Percentiles rank a stretch among this genome's conserved stretches.
Evolutionary conservation across 768 basidiomycete species (phyloP).

Genomic region (Psilocybe azurescens): DNA sequence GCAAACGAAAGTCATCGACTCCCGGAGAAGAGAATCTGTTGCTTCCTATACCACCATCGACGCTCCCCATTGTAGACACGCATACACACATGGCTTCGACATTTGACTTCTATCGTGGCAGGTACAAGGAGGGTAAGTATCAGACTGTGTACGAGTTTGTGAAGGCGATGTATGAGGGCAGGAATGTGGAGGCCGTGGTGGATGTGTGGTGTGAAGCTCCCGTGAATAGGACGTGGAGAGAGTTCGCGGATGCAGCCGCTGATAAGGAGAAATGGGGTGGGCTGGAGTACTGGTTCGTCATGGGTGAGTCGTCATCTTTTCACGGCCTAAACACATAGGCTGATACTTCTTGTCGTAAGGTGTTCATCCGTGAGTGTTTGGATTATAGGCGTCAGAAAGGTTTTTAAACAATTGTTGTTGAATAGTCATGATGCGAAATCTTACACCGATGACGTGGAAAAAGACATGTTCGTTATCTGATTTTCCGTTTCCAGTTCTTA

Average conservation of each 20-base stretch:
- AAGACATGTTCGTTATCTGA: constrained; percentile 56
- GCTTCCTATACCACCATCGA: constrained; percentile 40
- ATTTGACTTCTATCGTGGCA: constrained; percentile 61
- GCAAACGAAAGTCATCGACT: constrained; percentile 42
- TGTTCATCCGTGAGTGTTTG: constrained; percentile 69
- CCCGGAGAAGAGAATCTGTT: constrained; percentile 42
- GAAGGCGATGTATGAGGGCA: constrained; percentile 59
- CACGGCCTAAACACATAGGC: background rate
- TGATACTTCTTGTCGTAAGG: constrained; percentile 42
- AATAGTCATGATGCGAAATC: constrained; percentile 71
- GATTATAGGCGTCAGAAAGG: background rate
- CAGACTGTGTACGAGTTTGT: constrained; percentile 73
- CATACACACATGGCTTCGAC: constrained; percentile 87
- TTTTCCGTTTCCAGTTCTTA: background rate
- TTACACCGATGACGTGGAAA: constrained; percentile 73
- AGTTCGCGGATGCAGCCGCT: constrained; percentile 75
- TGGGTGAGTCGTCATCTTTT: constrained; percentile 55
- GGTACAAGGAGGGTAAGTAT: constrained; percentile 63
- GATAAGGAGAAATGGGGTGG: constrained; percentile 68
- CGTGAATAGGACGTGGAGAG: constrained; percentile 64
- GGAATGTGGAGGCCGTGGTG: constrained; percentile 68
- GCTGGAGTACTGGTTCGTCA: constrained; percentile 82
- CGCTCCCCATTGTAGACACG: constrained; percentile 70
- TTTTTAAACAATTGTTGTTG: background rate
- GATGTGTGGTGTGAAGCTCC: constrained; percentile 93